These are phyloP conservation scores for Arthrocladium fulminans DNA, from an alignment of 2,329 filamentous ascomycete species.

Conservation along the genomic window DNA sequence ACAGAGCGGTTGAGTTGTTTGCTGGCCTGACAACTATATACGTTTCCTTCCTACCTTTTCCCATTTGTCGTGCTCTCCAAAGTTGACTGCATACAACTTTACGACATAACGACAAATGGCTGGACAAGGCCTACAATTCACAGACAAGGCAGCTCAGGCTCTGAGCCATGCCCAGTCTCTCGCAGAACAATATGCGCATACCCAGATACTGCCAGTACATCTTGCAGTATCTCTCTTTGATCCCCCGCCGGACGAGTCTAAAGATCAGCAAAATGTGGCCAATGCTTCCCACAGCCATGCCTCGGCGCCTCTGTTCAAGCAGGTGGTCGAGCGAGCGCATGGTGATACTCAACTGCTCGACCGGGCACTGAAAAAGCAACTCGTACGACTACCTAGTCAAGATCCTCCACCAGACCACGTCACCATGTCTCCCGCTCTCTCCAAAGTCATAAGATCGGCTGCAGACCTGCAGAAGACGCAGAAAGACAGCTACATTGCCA, in stretches of 20 bases:
- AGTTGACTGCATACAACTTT: background rate
- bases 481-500: constrained; percentile 87
- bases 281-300: constrained; percentile 58
- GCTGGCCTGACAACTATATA: background rate
- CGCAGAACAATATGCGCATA: constrained; percentile 82
- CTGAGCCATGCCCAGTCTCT: constrained; percentile 80
- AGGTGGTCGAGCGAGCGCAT: constrained; percentile 87
- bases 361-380: constrained; percentile 77
- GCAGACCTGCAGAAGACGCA: constrained; percentile 93
- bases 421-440: constrained; percentile 71
- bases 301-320: constrained; percentile 72
- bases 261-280: constrained; percentile 61
- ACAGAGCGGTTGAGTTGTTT: background rate
- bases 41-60: background rate
- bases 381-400: constrained; percentile 87
- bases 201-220: constrained; percentile 83
- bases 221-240: constrained; percentile 55
- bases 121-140: constrained; percentile 61
- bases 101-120: constrained; percentile 11
- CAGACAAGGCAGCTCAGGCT: constrained; percentile 82
- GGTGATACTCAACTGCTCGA: constrained; percentile 86
- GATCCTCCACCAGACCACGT: constrained; percentile 88
- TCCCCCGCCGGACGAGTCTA: constrained; percentile 50
- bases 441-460: constrained; percentile 71
- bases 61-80: background rate